Conservation (phyloP, 495 filamentous ascomycete genomes). For the Hypoxylon cercidicola region DNA sequence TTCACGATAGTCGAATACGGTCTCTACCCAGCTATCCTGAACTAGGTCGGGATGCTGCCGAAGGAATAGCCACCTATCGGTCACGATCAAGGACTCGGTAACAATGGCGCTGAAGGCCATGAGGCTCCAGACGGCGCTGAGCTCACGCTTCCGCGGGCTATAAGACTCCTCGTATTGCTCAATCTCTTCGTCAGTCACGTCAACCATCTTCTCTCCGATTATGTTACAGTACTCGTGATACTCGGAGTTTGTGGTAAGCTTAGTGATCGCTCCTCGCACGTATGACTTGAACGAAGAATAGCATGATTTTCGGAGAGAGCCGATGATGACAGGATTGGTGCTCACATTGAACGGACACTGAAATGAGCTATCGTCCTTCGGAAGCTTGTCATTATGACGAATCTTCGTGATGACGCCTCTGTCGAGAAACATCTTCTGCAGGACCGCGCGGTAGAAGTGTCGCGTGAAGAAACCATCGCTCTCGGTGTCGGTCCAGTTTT, state of each 20-base stretch:
- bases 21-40: constrained; percentile 86
- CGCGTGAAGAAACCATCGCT: constrained; percentile 90
- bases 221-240: constrained; percentile 62
- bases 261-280: constrained; percentile 79
- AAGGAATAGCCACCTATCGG: constrained; percentile 91
- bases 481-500: constrained; percentile 85
- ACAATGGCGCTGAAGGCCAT: constrained; percentile 95
- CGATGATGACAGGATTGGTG: constrained; percentile 83
- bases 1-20: constrained; percentile 88
- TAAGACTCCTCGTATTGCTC: constrained; percentile 72
- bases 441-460: constrained; percentile 90
- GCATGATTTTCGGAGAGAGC: constrained; percentile 80
- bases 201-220: constrained; percentile 67
- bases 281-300: constrained; percentile 83
- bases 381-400: constrained; percentile 51
- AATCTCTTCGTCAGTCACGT: constrained; percentile 78
- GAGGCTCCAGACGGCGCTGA: constrained; percentile 87
- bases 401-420: constrained; percentile 74
- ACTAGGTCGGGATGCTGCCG: constrained; percentile 75
- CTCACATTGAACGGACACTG: constrained; percentile 61
- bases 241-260: constrained; percentile 70
- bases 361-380: constrained; percentile 49
- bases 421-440: constrained; percentile 91
- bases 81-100: constrained; percentile 88
- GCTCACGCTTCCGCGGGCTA: constrained; percentile 75